Evolutionary conservation across 1,284 basidiomycete genomes (phyloP).

Genomic region (Sanghuangporus sanghuang): DNA sequence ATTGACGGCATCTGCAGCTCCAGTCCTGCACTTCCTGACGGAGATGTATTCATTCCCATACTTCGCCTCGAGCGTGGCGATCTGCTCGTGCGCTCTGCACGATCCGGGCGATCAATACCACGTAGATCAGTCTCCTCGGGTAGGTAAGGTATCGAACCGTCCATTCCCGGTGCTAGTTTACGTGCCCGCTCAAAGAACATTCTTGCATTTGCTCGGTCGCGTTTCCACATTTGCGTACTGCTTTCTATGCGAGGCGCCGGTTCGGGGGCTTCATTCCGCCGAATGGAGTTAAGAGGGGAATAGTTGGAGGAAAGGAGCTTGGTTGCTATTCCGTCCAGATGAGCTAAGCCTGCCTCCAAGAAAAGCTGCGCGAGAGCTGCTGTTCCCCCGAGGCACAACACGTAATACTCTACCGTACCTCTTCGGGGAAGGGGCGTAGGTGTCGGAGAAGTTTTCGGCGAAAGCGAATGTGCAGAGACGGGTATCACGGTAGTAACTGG

Average conservation of each 20-base stretch:
- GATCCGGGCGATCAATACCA: conserved; percentile 10
- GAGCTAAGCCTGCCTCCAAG: conserved; percentile 66
- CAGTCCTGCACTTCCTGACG: conserved; percentile 13
- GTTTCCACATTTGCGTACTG: conserved; percentile 61
- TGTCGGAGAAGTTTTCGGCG: neutral
- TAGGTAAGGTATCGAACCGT: conserved; percentile 50
- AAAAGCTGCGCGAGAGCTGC: conserved; percentile 64
- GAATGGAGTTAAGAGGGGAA: conserved; percentile 68
- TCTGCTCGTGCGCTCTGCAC: neutral
- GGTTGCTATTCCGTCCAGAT: conserved; percentile 69
- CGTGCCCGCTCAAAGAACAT: conserved; percentile 67
- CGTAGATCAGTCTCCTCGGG: conserved; percentile 43
- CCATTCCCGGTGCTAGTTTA: conserved; percentile 50
- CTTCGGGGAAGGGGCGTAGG: conserved; percentile 26
- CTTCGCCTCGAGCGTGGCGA: neutral
- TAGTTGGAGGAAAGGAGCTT: conserved; percentile 62
- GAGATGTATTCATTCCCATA: conserved; percentile 5
- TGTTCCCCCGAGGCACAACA: conserved; percentile 57
- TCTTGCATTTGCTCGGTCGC: conserved; percentile 61
- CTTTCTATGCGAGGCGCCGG: conserved; percentile 30
- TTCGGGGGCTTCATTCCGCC: conserved; percentile 41
- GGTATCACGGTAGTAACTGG: conserved; percentile 24
- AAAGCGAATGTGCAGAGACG: conserved; percentile 13
- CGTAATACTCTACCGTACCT: conserved; percentile 55
- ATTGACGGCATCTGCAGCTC: conserved; percentile 32